Evolutionary conservation across 129 eudicot species (phyloP).

Genomic region (Flaveria ramosissima): DNA sequence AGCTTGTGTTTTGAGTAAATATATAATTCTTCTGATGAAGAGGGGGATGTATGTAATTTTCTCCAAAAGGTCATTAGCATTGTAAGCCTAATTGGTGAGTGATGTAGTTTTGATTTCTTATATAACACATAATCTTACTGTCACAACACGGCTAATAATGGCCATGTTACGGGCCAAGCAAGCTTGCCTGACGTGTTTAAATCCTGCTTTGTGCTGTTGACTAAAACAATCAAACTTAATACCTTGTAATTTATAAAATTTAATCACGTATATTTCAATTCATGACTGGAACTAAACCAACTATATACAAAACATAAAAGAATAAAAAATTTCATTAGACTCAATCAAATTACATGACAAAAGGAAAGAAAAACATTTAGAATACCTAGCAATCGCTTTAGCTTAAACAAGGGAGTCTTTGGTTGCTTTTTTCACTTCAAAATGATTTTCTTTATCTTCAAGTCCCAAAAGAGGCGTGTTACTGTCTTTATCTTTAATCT

Average conservation of each 20-base stretch:
- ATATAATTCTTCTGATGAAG: too few relatives aligned
- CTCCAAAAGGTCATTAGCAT: too few relatives aligned
- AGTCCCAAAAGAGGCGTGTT: conserved; percentile 53
- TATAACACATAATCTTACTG: too few relatives aligned
- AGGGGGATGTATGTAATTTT: too few relatives aligned
- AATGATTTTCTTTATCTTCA: conserved; percentile 56
- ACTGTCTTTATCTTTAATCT: conserved; percentile 71
- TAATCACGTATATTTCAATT: not conserved
- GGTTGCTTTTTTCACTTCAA: conserved; percentile 46
- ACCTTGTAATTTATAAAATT: not conserved
- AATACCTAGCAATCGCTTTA: conserved; percentile 29
- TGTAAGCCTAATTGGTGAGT: too few relatives aligned
- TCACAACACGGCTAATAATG: too few relatives aligned
- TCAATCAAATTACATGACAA: conserved; percentile 31
- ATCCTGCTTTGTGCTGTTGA: too few relatives aligned
- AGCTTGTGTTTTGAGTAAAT: too few relatives aligned
- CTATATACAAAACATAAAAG: conserved; percentile 21
- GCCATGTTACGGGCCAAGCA: too few relatives aligned
- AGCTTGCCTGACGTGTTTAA: too few relatives aligned
- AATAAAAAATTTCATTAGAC: conserved; percentile 39
- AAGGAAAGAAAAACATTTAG: conserved; percentile 21
- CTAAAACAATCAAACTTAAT: not conserved
- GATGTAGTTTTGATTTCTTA: too few relatives aligned
- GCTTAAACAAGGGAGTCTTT: conserved; percentile 70
- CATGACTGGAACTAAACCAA: not conserved